Evolutionary conservation across 495 filamentous ascomycete genomes (phyloP), one percentile per base, ranked within the genome.

Genomic region (Aspergillus coremiiformis): DNA sequence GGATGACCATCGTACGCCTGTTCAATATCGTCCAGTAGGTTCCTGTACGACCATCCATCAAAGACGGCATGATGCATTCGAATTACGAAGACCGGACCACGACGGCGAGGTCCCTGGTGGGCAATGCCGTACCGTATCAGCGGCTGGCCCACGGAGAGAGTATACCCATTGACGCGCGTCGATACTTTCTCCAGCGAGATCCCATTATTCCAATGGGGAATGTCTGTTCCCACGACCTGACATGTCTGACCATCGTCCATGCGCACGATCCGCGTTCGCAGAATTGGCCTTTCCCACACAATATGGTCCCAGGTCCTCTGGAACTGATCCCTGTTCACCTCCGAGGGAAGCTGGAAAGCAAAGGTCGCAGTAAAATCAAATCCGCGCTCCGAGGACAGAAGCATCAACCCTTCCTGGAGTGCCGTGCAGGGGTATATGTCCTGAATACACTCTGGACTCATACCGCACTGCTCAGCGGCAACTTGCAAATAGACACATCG

Each of bases 341-440:
- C 15, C 1, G 9, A 2, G 6, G 21, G 29, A 1, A 56, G 9
- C 0, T 23, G 1, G 15, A n/a, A 55, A 12, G 52, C 47, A n/a
- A 39, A 54, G 37, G 68, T 68, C 4, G 69, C 71, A 0, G 78
- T 67, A 49, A 80, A 82, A 4, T 72, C 69, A 17, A 72, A 74
- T 12, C 62, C 61, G 11, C 70, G 58, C 52, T 74, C 73, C 39
- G 64, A 62, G 9, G 78, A 73, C 6, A 78, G 54, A 1, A 69
- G 69, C 64, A 81, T 67, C 8, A 82, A 61, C 0, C 74, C 79
- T 56, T 78, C 79, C 59, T 84, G 81, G 9, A 82, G 54, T 12
- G 81, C 74, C 0, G 79, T 82, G 59, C 78, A 80, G 15, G 80
- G 78, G 51, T 79, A 83, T 0, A 80, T 58, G 54, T 84, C 80